A percentile compares a stretch with the other conserved stretches of the same genome.
These are phyloP conservation scores for Cornus controversa DNA, from an alignment of 148 eudicot genomes.

Conservation along the genomic window DNA sequence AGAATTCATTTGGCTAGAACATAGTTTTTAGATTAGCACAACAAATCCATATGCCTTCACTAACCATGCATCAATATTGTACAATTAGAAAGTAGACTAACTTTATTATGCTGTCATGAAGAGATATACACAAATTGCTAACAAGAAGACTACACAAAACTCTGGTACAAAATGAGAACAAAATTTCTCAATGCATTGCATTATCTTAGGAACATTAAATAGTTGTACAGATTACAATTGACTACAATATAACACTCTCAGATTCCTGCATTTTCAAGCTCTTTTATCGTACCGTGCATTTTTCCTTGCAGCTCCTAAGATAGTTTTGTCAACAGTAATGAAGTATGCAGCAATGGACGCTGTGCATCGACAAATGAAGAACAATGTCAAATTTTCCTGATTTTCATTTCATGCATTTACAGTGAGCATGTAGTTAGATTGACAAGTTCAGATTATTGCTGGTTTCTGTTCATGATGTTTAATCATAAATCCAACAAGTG, in stretches of 20 bases:
- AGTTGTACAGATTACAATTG: not conserved
- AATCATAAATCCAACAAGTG: no score
- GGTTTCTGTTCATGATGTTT: not conserved
- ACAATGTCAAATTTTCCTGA: not conserved
- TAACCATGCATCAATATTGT: no score
- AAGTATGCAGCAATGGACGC: constrained; percentile 86
- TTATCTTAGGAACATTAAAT: not conserved
- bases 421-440: not conserved
- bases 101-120: no score
- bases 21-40: no score
- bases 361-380: constrained; percentile 28
- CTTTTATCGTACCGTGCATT: constrained; percentile 49
- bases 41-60: no score
- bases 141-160: no score
- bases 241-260: not conserved
- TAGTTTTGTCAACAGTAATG: constrained; percentile 87
- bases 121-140: no score
- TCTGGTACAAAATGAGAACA: no score
- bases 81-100: no score
- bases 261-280: constrained; percentile 15
- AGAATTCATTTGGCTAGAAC: no score
- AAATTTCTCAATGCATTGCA: no score
- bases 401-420: not conserved
- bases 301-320: constrained; percentile 70
- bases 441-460: not conserved